phyloP scores from a whole-genome alignment of 169 alveolate genomes.

The Eimeria acervulina region DNA sequence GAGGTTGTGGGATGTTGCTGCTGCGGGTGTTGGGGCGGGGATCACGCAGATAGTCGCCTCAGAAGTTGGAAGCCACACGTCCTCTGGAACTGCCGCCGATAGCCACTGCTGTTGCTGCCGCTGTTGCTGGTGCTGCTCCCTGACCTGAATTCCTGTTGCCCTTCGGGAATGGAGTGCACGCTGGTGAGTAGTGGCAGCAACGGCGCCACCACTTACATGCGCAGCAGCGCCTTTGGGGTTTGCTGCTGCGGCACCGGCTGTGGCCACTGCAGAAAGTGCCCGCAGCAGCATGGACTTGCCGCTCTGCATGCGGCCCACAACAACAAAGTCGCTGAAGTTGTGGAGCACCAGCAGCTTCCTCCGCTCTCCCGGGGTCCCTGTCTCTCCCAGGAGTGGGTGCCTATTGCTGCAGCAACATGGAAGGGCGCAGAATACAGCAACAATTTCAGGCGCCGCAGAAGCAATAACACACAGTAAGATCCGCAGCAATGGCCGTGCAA shows the following conservation, averaged over 20 bases:
- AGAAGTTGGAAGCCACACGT: conserved; percentile 69
- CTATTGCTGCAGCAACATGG: conserved; percentile 43
- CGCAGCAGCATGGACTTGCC: conserved; percentile 79
- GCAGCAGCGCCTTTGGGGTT: neutral
- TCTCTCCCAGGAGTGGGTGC: conserved; percentile 61
- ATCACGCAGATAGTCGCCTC: conserved; percentile 49
- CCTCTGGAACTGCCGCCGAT: conserved; percentile 62
- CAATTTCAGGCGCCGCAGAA: neutral
- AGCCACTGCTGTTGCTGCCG: conserved; percentile 27
- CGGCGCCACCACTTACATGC: neutral
- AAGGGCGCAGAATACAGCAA: conserved; percentile 8
- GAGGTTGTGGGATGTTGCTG: neutral
- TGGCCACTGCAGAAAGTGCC: conserved; percentile 52
- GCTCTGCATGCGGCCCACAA: conserved; percentile 69
- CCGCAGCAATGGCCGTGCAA: neutral
- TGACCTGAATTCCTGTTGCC: neutral
- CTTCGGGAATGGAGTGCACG: neutral
- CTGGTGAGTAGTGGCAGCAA: conserved; percentile 1
- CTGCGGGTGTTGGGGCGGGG: conserved; percentile 4
- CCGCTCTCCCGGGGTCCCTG: conserved; percentile 54
- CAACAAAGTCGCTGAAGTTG: conserved; percentile 55
- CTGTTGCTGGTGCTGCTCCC: conserved; percentile 36
- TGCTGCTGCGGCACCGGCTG: conserved; percentile 14
- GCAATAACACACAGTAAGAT: neutral
- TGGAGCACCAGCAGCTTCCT: conserved; percentile 67